These are phyloP conservation scores for Rheum nobile DNA, from an alignment of 148 eudicot genomes.

Conservation along the genomic window DNA sequence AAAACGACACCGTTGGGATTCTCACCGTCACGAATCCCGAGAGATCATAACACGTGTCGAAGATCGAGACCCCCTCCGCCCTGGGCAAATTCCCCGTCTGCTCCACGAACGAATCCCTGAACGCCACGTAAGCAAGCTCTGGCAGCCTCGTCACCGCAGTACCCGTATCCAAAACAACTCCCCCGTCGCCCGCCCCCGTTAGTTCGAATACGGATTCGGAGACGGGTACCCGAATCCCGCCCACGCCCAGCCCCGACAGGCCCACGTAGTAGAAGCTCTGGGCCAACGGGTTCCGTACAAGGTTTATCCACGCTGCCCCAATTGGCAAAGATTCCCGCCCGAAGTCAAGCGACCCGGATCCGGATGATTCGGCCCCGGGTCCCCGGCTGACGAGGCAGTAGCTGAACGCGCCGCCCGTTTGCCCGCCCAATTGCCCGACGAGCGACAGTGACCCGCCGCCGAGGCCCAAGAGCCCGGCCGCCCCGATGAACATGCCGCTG, in stretches of 20 bases:
- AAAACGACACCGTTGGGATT: slow-evolving; percentile 85
- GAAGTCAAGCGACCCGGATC: slow-evolving; percentile 50
- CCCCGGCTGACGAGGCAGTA: slow-evolving; percentile 79
- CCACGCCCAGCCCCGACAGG: slow-evolving; percentile 68
- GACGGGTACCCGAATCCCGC: slow-evolving; percentile 51
- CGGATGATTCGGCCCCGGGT: slow-evolving; percentile 18
- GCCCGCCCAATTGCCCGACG: slow-evolving; percentile 77
- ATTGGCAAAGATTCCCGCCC: slow-evolving; percentile 60
- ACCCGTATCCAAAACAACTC: slow-evolving; percentile 87
- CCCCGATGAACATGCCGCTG: slow-evolving; percentile 84
- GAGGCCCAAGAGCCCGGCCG: slow-evolving; percentile 71
- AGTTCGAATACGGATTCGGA: slow-evolving; percentile 36
- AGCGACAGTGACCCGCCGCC: slow-evolving; percentile 86
- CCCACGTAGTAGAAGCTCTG: slow-evolving; percentile 68
- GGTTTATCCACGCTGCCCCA: slow-evolving; percentile 82
- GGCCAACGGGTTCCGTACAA: slow-evolving; percentile 46
- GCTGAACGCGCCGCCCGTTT: slow-evolving; percentile 67
- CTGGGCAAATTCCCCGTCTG: slow-evolving; percentile 55
- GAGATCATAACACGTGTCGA: slow-evolving; percentile 77
- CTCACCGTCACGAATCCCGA: slow-evolving; percentile 60
- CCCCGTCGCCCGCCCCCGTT: slow-evolving; percentile 44
- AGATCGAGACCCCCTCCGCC: slow-evolving; percentile 37
- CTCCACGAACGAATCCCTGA: slow-evolving; percentile 51
- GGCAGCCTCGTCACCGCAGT: slow-evolving; percentile 82
- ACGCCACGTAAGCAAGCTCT: slow-evolving; percentile 44